Conservation (phyloP, 345 rosid species). For the Excoecaria agallocha region DNA sequence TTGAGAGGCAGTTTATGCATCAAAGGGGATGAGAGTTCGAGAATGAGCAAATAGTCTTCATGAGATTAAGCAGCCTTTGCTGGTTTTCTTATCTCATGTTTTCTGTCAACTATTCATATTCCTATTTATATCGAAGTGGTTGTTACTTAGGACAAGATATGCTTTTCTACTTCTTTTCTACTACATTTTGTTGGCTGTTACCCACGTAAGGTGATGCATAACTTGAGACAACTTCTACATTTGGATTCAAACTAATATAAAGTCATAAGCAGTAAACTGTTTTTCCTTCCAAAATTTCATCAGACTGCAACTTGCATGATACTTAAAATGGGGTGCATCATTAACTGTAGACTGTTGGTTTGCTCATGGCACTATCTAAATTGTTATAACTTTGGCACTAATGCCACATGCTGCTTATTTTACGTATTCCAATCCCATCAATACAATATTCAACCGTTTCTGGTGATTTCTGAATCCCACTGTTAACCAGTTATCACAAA, state of each 20-base stretch:
- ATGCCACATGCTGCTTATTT: not conserved
- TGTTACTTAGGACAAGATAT: too few relatives aligned
- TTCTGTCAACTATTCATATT: not conserved
- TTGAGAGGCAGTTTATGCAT: not conserved
- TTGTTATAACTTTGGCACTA: not conserved
- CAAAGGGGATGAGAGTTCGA: not conserved
- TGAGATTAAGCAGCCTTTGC: not conserved
- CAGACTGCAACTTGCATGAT: not conserved
- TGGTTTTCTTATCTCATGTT: not conserved
- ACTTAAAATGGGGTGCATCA: not conserved
- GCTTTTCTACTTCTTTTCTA: not conserved
- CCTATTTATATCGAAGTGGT: too few relatives aligned
- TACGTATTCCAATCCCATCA: not conserved
- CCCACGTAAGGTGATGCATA: not conserved
- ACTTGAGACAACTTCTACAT: not conserved
- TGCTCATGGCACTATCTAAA: not conserved
- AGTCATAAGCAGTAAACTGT: not conserved
- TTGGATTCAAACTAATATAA: not conserved
- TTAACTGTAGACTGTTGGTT: not conserved
- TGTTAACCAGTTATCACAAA: not conserved
- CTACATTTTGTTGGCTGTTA: not conserved
- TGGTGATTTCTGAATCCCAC: constrained; percentile 7
- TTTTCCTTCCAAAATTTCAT: not conserved
- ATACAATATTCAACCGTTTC: not conserved
- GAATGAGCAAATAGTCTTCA: not conserved